phyloP scores from a whole-genome alignment of 768 basidiomycete genomes.

The Tephrocybe sp. region DNA sequence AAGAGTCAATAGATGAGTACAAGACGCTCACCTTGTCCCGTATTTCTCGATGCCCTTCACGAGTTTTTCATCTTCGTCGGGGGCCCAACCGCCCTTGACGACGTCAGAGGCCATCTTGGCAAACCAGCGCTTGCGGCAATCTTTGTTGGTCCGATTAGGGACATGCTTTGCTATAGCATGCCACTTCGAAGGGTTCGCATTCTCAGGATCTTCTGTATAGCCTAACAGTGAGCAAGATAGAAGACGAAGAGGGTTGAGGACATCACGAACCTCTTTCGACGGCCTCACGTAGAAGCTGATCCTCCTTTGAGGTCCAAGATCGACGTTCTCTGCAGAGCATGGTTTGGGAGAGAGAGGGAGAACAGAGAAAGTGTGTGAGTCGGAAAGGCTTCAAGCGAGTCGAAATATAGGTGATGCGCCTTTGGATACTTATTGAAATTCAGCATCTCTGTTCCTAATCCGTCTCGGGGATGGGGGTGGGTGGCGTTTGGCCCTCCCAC shows the following conservation, averaged over 20 bases:
- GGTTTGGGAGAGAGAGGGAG: conserved; percentile 19
- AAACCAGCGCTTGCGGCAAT: conserved; percentile 65
- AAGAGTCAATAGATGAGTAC: neutral
- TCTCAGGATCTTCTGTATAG: conserved; percentile 52
- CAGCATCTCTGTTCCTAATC: conserved; percentile 19
- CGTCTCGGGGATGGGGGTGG: conserved; percentile 25
- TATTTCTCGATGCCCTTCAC: conserved; percentile 56
- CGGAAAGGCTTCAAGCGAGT: conserved; percentile 16
- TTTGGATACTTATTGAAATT: conserved; percentile 19
- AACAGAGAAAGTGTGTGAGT: conserved; percentile 13
- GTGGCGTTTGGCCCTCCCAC: conserved; percentile 23
- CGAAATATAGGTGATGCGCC: conserved; percentile 24
- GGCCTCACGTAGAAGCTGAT: conserved; percentile 51
- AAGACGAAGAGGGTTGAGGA: conserved; percentile 3
- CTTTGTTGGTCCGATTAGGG: conserved; percentile 62
- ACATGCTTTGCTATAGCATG: conserved; percentile 64
- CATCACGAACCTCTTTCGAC: conserved; percentile 42
- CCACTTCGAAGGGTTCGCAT: conserved; percentile 60
- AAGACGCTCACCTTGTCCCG: conserved; percentile 46
- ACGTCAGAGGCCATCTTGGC: conserved; percentile 65
- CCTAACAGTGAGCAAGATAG: conserved; percentile 14
- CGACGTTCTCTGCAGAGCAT: conserved; percentile 48
- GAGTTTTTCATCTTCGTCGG: conserved; percentile 59
- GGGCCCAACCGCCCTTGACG: conserved; percentile 61
- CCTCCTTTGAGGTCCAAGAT: conserved; percentile 53